Conservation (phyloP, 78 protist genomes). For the Dictyostelium discoideum region DNA sequence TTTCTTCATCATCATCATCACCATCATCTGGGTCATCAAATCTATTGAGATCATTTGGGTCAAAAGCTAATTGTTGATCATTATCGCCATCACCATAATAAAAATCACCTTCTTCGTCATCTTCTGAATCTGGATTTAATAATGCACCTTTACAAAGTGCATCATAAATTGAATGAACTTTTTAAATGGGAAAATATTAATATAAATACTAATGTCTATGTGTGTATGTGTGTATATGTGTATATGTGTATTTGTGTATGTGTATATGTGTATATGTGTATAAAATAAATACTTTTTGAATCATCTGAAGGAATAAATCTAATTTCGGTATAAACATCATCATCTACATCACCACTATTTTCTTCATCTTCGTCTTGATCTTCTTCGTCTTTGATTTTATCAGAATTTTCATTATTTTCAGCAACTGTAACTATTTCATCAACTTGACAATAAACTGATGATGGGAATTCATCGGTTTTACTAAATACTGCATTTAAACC, state of each 20-base stretch:
- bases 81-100: constrained; percentile 1
- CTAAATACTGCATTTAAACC: constrained; percentile 22
- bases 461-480: background rate
- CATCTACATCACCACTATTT: background rate
- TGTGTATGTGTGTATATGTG: too few species aligned
- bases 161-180: constrained; percentile 10
- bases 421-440: background rate
- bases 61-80: constrained; percentile 2
- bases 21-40: constrained; percentile 4
- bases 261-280: too few species aligned
- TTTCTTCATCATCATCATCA: background rate
- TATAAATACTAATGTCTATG: background rate
- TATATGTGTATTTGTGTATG: too few species aligned
- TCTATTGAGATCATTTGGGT: background rate
- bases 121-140: constrained; percentile 42
- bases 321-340: constrained; percentile 4
- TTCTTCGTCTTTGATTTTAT: background rate
- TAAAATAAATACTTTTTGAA: background rate
- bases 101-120: constrained; percentile 30
- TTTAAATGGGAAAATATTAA: background rate
- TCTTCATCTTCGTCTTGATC: background rate
- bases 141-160: constrained; percentile 21
- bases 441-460: constrained; percentile 10
- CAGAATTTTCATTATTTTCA: background rate
- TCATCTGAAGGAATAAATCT: constrained; percentile 21